Percentiles rank a stretch among this genome's conserved stretches.
Conservation (phyloP, 2,329 filamentous ascomycete genomes). For the Phaeophleospora eucalypticola region DNA sequence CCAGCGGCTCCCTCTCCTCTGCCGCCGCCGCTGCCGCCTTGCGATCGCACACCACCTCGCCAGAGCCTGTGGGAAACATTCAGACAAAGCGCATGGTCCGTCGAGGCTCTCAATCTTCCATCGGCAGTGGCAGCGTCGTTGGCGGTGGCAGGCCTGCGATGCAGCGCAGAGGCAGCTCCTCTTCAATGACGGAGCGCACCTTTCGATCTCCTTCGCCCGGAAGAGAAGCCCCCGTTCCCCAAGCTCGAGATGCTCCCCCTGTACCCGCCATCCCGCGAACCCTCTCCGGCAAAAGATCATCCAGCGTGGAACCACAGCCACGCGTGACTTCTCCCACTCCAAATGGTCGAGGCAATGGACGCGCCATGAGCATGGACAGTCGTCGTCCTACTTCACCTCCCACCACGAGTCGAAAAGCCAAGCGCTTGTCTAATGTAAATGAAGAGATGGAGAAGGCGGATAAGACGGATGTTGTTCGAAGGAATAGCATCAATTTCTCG, state of each 20-base stretch:
- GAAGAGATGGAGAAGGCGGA: constrained; percentile 40
- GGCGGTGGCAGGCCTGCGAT: constrained; percentile 38
- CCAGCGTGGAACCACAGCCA: constrained; percentile 49
- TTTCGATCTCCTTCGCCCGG: constrained; percentile 73
- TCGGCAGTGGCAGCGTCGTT: constrained; percentile 46
- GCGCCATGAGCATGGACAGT: constrained; percentile 30
- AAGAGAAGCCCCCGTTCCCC: constrained; percentile 23
- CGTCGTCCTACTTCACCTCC: constrained; percentile 16
- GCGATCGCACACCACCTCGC: constrained; percentile 70
- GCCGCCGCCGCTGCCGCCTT: constrained; percentile 84
- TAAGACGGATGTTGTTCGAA: too few relatives aligned
- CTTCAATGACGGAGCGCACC: constrained; percentile 84
- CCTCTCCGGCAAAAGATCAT: constrained; percentile 38
- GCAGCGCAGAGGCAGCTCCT: constrained; percentile 63
- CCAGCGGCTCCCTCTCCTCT: constrained; percentile 67
- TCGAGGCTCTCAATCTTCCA: constrained; percentile 68
- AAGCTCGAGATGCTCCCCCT: constrained; percentile 54
- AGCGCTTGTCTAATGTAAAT: constrained; percentile 39
- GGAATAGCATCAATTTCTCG: constrained; percentile 50
- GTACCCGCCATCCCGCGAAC: constrained; percentile 63
- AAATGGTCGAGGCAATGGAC: constrained; percentile 20
- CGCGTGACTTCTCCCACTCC: constrained; percentile 45
- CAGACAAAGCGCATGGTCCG: constrained; percentile 82
- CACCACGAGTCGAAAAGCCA: constrained; percentile 16
- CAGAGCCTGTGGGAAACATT: constrained; percentile 73